Base-by-base conservation (phyloP, 352 stramenopile species). In the Pythium monospermum region DNA sequence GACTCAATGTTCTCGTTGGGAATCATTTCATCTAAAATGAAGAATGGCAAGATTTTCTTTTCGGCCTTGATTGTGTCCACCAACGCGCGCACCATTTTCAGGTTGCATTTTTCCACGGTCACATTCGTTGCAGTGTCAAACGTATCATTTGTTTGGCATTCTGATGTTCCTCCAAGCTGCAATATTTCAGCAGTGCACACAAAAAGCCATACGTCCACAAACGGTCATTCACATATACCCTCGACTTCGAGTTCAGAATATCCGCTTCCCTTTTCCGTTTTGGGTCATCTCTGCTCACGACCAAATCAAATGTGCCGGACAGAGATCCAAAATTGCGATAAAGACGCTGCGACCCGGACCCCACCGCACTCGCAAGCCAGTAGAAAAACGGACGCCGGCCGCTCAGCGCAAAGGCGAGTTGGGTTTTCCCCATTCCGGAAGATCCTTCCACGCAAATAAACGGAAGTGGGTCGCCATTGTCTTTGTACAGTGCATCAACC, bases 381-480 rank as follows among this genome's bases (percentile, higher is more conserved):
- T 63, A 63, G 27, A 49, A 63, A 31, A 37, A 63, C 23, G 55
- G 55, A 36, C 49, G 49, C 7, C 32, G 4, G 38, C 49, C 49
- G 32, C 39, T n/a, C 15, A 57, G 26, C 28, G 55, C 49, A 58
- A 63, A 63, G 21, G 55, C 55, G 13, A 63, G 55, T 35, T 63
- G 55, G 22, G 55, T 53, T 53, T 57, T 63, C 1, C 55, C 55
- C 55, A 63, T 63, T 18, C 55, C 55, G 4, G 55, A 58, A 12
- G 55, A 63, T 21, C 35, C 55, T 63, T 52, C 35, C 39, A 63
- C 48, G 33, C 55, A 63, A 22, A 63, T 45, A 45, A 63, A 63
- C 28, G 55, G 49, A 8, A 13, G 30, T 13, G 13, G 13, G 30
- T 13, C 8, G 8, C 30, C 7, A 13, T 13, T 8, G 13, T 8